Evolutionary conservation across 2,329 filamentous ascomycete genomes (phyloP).

Genomic region (Cadophora luteo-olivacea): DNA sequence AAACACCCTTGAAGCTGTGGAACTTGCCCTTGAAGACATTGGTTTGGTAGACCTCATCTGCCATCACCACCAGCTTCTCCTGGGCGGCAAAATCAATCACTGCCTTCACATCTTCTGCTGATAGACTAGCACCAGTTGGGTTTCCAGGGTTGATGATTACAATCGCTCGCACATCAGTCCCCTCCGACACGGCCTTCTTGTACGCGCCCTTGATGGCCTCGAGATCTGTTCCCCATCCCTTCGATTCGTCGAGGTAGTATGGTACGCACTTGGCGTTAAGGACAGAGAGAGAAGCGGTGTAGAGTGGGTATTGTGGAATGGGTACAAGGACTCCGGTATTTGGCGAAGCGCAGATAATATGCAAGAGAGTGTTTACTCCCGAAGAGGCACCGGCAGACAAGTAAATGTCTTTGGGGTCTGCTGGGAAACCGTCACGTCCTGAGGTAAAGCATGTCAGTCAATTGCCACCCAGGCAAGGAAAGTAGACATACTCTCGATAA

Average conservation of each 20-base stretch:
- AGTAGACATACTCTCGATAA: conserved; percentile 78
- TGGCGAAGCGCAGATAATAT: conserved; percentile 81
- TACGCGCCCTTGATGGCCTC: conserved; percentile 77
- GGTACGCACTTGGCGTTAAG: conserved; percentile 88
- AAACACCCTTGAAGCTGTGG: conserved; percentile 90
- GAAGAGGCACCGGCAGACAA: conserved; percentile 91
- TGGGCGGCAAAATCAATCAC: conserved; percentile 88
- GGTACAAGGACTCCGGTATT: conserved; percentile 88
- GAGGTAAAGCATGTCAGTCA: conserved; percentile 25
- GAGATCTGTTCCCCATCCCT: conserved; percentile 87
- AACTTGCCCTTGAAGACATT: conserved; percentile 97
- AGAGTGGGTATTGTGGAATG: conserved; percentile 97
- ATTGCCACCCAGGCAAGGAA: neutral
- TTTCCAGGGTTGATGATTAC: conserved; percentile 99
- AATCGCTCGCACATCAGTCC: conserved; percentile 88
- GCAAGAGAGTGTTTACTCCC: conserved; percentile 91
- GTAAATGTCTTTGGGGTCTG: conserved; percentile 83
- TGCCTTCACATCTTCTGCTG: conserved; percentile 77
- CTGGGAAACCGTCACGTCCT: conserved; percentile 87
- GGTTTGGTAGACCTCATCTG: conserved; percentile 99
- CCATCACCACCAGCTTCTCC: conserved; percentile 87
- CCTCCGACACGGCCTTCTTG: conserved; percentile 75
- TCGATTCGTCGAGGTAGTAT: conserved; percentile 89
- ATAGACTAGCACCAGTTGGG: conserved; percentile 88
- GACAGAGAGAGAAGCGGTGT: conserved; percentile 89